Base-by-base conservation (phyloP, 352 stramenopile species). In the Aphanomyces euteiches region DNA sequence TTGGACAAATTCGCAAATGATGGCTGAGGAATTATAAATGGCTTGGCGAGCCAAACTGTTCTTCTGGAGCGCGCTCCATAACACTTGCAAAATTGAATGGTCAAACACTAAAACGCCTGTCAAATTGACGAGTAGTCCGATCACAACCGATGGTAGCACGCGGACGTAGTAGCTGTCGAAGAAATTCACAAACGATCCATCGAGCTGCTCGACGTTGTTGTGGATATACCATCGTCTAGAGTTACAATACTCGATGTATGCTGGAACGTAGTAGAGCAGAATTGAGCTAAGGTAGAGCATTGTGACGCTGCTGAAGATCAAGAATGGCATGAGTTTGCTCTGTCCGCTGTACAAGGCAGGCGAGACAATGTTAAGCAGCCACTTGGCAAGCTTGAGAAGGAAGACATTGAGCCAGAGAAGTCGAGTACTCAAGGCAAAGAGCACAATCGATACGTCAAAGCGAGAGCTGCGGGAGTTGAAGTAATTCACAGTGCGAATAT, bases 161-260 rank as follows among this genome's bases (percentile, higher is more conserved):
- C 63, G 63, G 10, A 69, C 21, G 50, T 69, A 69, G n/a, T 48
- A 69, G 40, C 63, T 69, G 10, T 61, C 41, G 34, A 58, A 69
- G 37, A 39, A 47, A 34, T 69, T 47, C 3, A 69, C 37, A 15
- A 21, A 15, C n/a, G 13, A 15, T 28, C 47, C 47, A 34, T 69
- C 41, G 37, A 69, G 21, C 10, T 19, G 56, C 37, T 69, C 63
- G 21, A 69, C 40, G 15, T n/a, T 58, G 50, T 69, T 61, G 40
- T 5, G 5, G 34, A 69, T 2, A 43, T 69, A 47, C 21, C 13
- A 50, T 13, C 50, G 47, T 10, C 36, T 2, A 2, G 12, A 41
- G 50, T 69, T 69, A 39, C 59, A 59, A 39, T 69, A 69, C 50
- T 69, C 63, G n/a, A 69, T 69, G 43, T 54, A 69, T 13, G 40